Conservation (phyloP, 306 rosid genomes). For the Begonia peltatifolia region DNA sequence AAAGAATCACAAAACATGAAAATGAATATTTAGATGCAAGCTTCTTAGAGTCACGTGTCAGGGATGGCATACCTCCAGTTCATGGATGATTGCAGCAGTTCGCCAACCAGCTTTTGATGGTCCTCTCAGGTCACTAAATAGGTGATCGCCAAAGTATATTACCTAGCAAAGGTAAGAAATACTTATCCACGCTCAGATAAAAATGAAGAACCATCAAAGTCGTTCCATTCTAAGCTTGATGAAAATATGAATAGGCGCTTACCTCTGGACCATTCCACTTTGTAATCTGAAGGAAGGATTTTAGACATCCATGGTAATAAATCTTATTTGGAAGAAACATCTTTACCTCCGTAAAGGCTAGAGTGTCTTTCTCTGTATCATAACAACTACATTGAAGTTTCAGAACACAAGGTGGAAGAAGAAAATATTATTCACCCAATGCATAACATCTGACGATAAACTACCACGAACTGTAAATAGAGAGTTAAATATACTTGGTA, state of each 20-base stretch:
- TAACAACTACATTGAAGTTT: conserved; percentile 52
- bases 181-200: too few relatives aligned
- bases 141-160: conserved; percentile 97
- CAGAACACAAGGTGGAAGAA: conserved; percentile 6
- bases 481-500: too few relatives aligned
- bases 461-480: too few relatives aligned
- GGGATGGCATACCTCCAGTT: conserved; percentile 50
- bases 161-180: conserved; percentile 33
- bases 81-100: conserved; percentile 91
- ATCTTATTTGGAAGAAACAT: conserved; percentile 59
- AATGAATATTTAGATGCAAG: neutral
- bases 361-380: conserved; percentile 60
- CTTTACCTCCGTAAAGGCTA: conserved; percentile 84
- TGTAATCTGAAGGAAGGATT: conserved; percentile 82
- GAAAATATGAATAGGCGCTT: conserved; percentile 7
- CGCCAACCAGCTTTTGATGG: conserved; percentile 99
- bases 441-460: too few relatives aligned
- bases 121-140: conserved; percentile 90
- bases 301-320: conserved; percentile 87
- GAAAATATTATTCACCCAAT: too few relatives aligned
- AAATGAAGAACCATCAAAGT: neutral
- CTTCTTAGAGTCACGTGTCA: conserved; percentile 6
- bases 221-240: conserved; percentile 8
- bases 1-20: neutral
- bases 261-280: conserved; percentile 99